These are phyloP conservation scores for Suillus decipiens DNA, from an alignment of 768 basidiomycete species.

Conservation along the genomic window DNA sequence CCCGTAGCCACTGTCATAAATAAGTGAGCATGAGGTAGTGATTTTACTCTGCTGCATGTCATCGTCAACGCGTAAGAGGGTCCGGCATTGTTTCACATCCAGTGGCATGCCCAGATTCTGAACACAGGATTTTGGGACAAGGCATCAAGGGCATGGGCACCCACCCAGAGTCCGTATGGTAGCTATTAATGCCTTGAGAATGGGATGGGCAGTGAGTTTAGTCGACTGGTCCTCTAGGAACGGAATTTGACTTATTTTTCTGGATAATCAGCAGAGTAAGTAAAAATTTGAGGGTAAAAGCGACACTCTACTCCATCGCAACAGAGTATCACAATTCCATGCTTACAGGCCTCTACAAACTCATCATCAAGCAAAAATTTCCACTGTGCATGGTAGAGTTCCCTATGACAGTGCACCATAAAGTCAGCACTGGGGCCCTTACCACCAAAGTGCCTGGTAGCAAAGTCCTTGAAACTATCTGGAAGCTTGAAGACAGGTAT, in stretches of 20 bases:
- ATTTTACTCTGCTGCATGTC: background rate
- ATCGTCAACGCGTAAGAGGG: slow-evolving; percentile 13
- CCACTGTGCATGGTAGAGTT: background rate
- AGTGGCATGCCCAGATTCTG: slow-evolving; percentile 11
- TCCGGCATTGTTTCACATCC: slow-evolving; percentile 9
- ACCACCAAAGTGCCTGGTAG: slow-evolving; percentile 4
- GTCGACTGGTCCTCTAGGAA: background rate
- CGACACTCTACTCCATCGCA: slow-evolving; percentile 10
- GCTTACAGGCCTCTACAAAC: background rate
- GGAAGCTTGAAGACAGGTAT: slow-evolving; percentile 12
- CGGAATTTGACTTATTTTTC: slow-evolving; percentile 30
- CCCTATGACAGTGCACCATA: background rate
- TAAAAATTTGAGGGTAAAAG: slow-evolving; percentile 28
- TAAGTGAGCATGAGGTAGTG: slow-evolving; percentile 4
- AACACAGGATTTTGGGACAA: slow-evolving; percentile 17
- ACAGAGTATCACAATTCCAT: slow-evolving; percentile 15
- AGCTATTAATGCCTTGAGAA: slow-evolving; percentile 23
- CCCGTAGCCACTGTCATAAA: slow-evolving; percentile 16
- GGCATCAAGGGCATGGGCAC: slow-evolving; percentile 33
- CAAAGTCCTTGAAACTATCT: slow-evolving; percentile 18
- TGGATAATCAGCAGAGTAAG: slow-evolving; percentile 36
- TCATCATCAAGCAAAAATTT: background rate
- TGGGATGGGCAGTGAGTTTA: background rate
- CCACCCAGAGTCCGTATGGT: slow-evolving; percentile 21
- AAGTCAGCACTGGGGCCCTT: background rate